Base-by-base conservation (phyloP, 2,329 filamentous ascomycete species). In the Thielaviopsis punctulata region DNA sequence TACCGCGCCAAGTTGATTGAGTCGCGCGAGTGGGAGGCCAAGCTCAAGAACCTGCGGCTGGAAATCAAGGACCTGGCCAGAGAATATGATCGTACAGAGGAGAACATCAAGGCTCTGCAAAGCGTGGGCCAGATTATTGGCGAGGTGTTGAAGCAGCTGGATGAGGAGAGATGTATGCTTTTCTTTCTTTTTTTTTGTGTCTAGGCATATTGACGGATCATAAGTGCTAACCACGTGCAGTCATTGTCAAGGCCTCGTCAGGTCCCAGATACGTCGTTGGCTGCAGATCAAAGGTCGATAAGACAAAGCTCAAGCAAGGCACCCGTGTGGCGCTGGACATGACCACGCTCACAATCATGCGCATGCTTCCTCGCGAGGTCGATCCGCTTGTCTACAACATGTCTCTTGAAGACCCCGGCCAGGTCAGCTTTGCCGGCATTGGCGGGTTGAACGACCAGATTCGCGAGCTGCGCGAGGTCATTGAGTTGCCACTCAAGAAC, bases 281-380 rank as follows among this genome's bases (percentile, higher is more conserved):
- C 55, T 98, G 92, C 73, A 83, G 92, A 62, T 95, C 89, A 57
- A 98, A 98, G 70, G 92, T 98, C 63, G 92, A 98, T 73, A 95
- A 93, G 72, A 73, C 75, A 57, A 96, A 95, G 75, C 73, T 98
- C 65, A 98, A 96, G 77, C 92, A 98, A 70, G 93, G 93, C 62
- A 95, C 90, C 24, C 86, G 92, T 63, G 92, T 98, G 52, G 90
- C 92, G 30, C 82, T 98, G 55, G 92, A 98, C 64, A 98, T 98
- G 92, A 98, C 92, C 49, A 98, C 92, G 19, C 84, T 98, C 60
- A 98, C 92, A 56, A 98, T 98, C 69, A 98, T 98, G 92, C 86
- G 92, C 63, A 98, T 98, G 92, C 76, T 98, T 46, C 93, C 92
- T 55, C 84, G 92, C 66, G 92, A 98, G 73, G 93, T 98, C 64